Conservation (phyloP, 805 yeast genomes). For the Metschnikowia peoriensis region DNA sequence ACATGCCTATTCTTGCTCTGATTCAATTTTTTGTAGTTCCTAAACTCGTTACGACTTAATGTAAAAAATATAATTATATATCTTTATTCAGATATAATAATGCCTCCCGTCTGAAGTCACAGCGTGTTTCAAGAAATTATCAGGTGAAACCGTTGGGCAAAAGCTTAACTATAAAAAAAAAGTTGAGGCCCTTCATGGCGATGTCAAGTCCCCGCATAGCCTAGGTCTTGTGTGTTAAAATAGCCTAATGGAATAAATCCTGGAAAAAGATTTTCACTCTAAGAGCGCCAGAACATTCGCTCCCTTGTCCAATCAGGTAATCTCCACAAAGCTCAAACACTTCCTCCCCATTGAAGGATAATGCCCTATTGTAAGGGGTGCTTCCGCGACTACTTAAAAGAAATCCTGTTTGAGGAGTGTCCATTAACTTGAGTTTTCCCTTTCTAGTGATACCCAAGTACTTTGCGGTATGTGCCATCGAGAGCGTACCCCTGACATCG, state of each 20-base stretch:
- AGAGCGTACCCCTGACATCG: slow-evolving; percentile 2
- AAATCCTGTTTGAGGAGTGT: slow-evolving; percentile 2
- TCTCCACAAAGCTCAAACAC: slow-evolving; percentile 6
- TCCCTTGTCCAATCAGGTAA: not conserved
- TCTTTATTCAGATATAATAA: too few species aligned
- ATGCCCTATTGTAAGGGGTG: not conserved
- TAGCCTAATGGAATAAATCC: not conserved
- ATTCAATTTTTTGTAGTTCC: too few species aligned
- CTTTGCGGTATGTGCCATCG: not conserved
- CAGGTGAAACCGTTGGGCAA: too few species aligned
- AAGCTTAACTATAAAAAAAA: too few species aligned
- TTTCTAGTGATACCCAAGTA: not conserved
- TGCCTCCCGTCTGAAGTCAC: too few species aligned
- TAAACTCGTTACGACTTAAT: too few species aligned
- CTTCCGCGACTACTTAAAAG: not conserved
- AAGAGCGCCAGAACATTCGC: not conserved
- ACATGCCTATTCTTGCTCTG: too few species aligned
- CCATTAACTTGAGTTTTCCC: not conserved
- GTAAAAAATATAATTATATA: too few species aligned
- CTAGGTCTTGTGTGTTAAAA: too few species aligned
- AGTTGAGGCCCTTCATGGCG: too few species aligned
- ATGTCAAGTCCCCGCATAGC: too few species aligned
- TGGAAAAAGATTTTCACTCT: not conserved
- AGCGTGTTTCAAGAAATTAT: too few species aligned
- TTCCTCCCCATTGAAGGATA: not conserved